A percentile compares a stretch with the other conserved stretches of the same genome.
phyloP scores from a whole-genome alignment of 306 rosid genomes.

The Lotus japonicus region DNA sequence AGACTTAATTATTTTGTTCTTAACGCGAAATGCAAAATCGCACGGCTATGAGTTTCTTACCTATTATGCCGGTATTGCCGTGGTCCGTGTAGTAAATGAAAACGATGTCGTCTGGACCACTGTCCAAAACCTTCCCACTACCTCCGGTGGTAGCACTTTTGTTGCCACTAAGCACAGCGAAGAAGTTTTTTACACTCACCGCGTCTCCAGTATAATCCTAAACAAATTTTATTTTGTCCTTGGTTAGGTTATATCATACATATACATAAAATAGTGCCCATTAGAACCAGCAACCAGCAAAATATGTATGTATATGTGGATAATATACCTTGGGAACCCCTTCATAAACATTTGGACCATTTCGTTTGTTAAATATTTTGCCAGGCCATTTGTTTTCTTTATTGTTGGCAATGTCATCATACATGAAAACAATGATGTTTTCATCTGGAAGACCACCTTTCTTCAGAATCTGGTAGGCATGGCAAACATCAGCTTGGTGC shows the following conservation, averaged over 20 bases:
- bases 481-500: slow-evolving; percentile 37
- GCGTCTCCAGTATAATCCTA: slow-evolving; percentile 41
- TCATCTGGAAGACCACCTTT: slow-evolving; percentile 24
- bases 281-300: too few species aligned
- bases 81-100: slow-evolving; percentile 63
- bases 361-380: slow-evolving; percentile 15
- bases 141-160: slow-evolving; percentile 49
- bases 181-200: slow-evolving; percentile 26
- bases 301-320: too few species aligned
- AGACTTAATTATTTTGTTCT: too few species aligned
- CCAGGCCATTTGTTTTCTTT: slow-evolving; percentile 8
- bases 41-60: too few species aligned
- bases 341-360: slow-evolving; percentile 21
- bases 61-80: slow-evolving; percentile 34
- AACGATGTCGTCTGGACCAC: slow-evolving; percentile 49
- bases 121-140: slow-evolving; percentile 57
- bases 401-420: slow-evolving; percentile 23
- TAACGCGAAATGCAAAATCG: too few species aligned
- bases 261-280: too few species aligned
- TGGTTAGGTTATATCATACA: neutral
- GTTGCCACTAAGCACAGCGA: slow-evolving; percentile 54
- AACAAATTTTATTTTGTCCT: neutral
- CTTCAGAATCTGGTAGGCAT: slow-evolving; percentile 27
- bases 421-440: slow-evolving; percentile 29
- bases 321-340: slow-evolving; percentile 28